A percentile compares a stretch with the other conserved stretches of the same genome.
phyloP scores from a whole-genome alignment of 225 moss, liverwort and hornwort genomes.

The Physcomitrellopsis africana region DNA sequence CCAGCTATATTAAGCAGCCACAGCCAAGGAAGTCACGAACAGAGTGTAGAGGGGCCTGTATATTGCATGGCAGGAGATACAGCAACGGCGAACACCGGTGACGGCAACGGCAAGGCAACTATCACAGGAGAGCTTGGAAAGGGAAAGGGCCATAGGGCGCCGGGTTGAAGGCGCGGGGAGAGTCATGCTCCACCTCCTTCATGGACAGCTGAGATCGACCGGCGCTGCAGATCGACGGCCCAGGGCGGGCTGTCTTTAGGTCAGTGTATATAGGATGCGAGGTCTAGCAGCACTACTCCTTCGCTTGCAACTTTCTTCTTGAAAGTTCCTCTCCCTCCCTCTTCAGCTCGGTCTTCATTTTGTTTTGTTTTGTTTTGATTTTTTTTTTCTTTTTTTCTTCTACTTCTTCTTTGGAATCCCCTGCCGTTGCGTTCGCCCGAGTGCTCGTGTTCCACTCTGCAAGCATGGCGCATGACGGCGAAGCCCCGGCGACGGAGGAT shows the following conservation, averaged over 20 bases:
- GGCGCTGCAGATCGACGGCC: slow-evolving; percentile 31
- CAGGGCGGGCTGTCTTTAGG: slow-evolving; percentile 19
- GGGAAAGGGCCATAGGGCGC: too few relatives aligned
- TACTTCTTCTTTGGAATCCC: neutral
- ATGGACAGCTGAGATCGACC: neutral
- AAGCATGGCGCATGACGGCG: slow-evolving; percentile 91
- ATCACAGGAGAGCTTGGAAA: too few relatives aligned
- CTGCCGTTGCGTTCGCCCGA: neutral
- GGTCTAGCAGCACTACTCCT: neutral
- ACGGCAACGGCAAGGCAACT: too few relatives aligned
- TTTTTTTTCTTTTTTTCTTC: neutral
- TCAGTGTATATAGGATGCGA: slow-evolving; percentile 7
- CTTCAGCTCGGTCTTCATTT: neutral
- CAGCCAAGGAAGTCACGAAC: too few relatives aligned
- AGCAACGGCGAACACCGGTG: too few relatives aligned
- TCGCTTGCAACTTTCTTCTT: neutral
- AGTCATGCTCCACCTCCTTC: too few relatives aligned
- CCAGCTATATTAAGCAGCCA: too few relatives aligned
- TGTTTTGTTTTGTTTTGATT: too few relatives aligned
- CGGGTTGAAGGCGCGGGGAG: neutral
- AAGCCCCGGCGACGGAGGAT: slow-evolving; percentile 61
- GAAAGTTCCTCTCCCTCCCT: neutral
- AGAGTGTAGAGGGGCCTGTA: too few relatives aligned
- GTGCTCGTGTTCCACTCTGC: too few relatives aligned
- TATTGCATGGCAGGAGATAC: too few relatives aligned